Base-by-base conservation (phyloP, 2,329 filamentous ascomycete genomes). In the Aspergillus quadricinctus region DNA sequence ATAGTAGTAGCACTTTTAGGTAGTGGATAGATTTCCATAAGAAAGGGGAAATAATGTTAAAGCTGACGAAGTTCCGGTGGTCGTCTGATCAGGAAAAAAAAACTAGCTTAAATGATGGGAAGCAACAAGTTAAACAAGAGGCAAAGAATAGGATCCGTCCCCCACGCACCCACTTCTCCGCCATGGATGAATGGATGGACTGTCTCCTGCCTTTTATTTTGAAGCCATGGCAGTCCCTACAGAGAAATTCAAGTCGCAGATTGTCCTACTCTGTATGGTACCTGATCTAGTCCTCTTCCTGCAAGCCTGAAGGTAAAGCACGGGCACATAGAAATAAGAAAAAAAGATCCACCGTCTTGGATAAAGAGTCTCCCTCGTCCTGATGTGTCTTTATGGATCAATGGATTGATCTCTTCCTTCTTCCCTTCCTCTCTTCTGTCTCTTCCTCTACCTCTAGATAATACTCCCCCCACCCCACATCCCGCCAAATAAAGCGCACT, bases 71-170 rank as follows among this genome's bases (percentile, higher is more conserved):
- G 31, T 40, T 40, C 50, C 46, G 27, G 19, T 25, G 67, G 67
- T 69, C 68, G 65, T 65, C 66, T 69, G 67, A 69, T 69, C 66
- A 68, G 52, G 61, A 68, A 67, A 70, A 69, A 68, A 64, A 59
- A 55, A 53, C 56, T 57, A 25, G n/a, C 28, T 28, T 37, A 17
- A 29, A 23, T 6, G 31, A 35, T 35, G 14, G 14, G 49, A 40
- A 29, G 27, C 8, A 37, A 23, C 23, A 25, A 56, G 53, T 46
- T 53, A 49, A 56, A 51, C 21, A 48, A 52, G 31, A 49, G 19
- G 35, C 40, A 31, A 27, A 43, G 41, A 53, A 29, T 51, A 37
- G 41, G 49, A 41, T 19, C 48, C 51, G 48, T 62, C 58, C 64
- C 64, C 64, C 64, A 66, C 64, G 57, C 63, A 61, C 63, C 63